A percentile compares a stretch with the other conserved stretches of the same genome.
Evolutionary conservation across 176 grass and related monocot genomes (phyloP).

Genomic region (Stipa capillata): DNA sequence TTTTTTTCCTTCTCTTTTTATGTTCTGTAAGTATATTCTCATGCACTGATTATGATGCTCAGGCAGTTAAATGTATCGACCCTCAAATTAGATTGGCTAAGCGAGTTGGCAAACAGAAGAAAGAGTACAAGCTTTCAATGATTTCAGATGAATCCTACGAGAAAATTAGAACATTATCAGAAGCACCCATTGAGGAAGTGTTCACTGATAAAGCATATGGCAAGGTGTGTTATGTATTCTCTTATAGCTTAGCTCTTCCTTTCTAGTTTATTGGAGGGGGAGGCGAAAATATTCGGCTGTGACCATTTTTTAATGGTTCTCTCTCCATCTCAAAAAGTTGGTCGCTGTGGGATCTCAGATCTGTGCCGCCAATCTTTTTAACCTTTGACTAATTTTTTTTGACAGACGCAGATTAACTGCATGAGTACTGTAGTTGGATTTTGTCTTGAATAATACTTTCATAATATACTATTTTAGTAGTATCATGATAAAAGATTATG

Average conservation of each 20-base stretch:
- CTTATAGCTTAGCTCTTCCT: background rate
- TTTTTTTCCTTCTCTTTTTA: background rate
- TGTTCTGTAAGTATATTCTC: constrained; percentile 8
- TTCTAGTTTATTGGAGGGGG: background rate
- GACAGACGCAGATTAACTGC: background rate
- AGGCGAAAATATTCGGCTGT: background rate
- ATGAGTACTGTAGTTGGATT: background rate
- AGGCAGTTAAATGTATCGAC: constrained; percentile 95
- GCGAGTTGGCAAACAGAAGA: constrained; percentile 85
- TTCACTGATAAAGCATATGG: constrained; percentile 93
- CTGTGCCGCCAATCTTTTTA: background rate
- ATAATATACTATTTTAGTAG: background rate
- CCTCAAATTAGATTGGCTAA: constrained; percentile 90
- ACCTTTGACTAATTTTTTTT: background rate
- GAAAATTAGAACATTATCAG: constrained; percentile 79
- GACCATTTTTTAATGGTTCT: background rate
- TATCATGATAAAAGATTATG: background rate
- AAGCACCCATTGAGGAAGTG: constrained; percentile 82
- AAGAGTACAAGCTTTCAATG: constrained; percentile 82
- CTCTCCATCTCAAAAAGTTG: background rate
- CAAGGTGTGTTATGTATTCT: constrained; percentile 52
- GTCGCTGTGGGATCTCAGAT: background rate
- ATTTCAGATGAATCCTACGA: constrained; percentile 85
- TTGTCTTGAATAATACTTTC: background rate
- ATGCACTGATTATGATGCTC: constrained; percentile 21